Conservation (phyloP, 306 rosid genomes). For the Trifolium fragiferum region DNA sequence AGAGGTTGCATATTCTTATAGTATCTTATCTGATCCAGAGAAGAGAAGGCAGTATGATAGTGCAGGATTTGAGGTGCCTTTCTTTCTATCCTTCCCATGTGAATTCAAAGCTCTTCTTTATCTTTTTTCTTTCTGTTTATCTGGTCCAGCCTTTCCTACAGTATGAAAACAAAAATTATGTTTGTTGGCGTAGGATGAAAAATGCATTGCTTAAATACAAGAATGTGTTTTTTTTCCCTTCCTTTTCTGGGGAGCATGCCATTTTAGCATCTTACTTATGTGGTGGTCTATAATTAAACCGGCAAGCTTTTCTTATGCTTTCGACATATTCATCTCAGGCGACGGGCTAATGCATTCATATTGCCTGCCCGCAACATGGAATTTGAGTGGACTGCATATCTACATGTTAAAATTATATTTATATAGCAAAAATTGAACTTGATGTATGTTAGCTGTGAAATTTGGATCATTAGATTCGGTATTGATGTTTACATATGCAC, state of each 20-base stretch:
- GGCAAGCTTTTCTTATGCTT: slow-evolving; percentile 5
- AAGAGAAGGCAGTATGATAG: slow-evolving; percentile 95
- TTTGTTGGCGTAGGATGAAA: slow-evolving; percentile 13
- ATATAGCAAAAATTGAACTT: neutral
- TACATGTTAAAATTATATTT: neutral
- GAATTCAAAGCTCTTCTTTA: slow-evolving; percentile 10
- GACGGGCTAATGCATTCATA: slow-evolving; percentile 17
- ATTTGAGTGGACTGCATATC: slow-evolving; percentile 7
- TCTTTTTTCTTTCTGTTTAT: slow-evolving; percentile 18
- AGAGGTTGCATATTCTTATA: slow-evolving; percentile 94
- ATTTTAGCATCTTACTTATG: slow-evolving; percentile 13
- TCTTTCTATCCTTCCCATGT: slow-evolving; percentile 35
- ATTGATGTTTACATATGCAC: neutral
- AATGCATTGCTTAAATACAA: slow-evolving; percentile 15
- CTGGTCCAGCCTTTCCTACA: slow-evolving; percentile 18
- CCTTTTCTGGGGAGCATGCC: slow-evolving; percentile 5
- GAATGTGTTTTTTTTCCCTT: neutral
- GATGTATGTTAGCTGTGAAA: slow-evolving; percentile 9
- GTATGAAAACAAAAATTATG: slow-evolving; percentile 19
- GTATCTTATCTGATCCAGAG: slow-evolving; percentile 96
- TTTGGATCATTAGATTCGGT: slow-evolving; percentile 29
- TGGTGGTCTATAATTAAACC: slow-evolving; percentile 19
- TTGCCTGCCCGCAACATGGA: slow-evolving; percentile 8
- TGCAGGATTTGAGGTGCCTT: slow-evolving; percentile 91
- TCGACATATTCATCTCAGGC: slow-evolving; percentile 14